Conservation (phyloP, 345 rosid species). For the Eucalyptus fibrosa region DNA sequence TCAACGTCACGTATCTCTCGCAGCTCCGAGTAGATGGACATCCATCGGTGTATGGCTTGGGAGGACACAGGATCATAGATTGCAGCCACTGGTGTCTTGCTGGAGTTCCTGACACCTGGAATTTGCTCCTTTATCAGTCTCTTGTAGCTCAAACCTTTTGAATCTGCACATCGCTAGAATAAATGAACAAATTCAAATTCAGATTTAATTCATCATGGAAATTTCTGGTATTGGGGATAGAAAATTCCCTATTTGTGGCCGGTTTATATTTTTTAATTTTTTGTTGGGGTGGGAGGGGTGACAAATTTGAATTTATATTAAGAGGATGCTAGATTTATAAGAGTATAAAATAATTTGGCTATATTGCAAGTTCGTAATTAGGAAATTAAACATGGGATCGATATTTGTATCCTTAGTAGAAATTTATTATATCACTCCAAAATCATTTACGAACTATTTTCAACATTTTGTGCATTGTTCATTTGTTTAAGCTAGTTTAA, state of each 20-base stretch:
- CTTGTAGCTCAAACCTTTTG: not conserved
- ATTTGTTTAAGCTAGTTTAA: not conserved
- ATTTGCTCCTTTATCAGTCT: constrained; percentile 23
- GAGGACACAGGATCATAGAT: constrained; percentile 25
- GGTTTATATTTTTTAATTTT: not conserved
- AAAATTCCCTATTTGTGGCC: not conserved
- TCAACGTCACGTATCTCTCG: constrained; percentile 22
- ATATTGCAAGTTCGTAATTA: not conserved
- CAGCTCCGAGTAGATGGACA: constrained; percentile 51
- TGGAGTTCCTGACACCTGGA: constrained; percentile 62
- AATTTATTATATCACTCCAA: not conserved
- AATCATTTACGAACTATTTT: not conserved
- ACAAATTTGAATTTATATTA: not conserved
- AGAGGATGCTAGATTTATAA: not conserved
- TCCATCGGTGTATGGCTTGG: constrained; percentile 38
- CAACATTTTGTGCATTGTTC: not conserved
- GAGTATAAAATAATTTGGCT: not conserved
- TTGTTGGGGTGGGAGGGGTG: not conserved
- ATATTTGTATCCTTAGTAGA: not conserved
- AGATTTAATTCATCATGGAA: not conserved
- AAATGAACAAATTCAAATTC: not conserved
- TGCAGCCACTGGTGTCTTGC: constrained; percentile 67
- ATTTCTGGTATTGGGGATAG: not conserved
- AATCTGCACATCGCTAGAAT: not conserved
- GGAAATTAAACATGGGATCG: not conserved